A percentile compares a stretch with the other conserved stretches of the same genome.
Conservation (phyloP, 2,329 filamentous ascomycete species). For the Cytospora mali region DNA sequence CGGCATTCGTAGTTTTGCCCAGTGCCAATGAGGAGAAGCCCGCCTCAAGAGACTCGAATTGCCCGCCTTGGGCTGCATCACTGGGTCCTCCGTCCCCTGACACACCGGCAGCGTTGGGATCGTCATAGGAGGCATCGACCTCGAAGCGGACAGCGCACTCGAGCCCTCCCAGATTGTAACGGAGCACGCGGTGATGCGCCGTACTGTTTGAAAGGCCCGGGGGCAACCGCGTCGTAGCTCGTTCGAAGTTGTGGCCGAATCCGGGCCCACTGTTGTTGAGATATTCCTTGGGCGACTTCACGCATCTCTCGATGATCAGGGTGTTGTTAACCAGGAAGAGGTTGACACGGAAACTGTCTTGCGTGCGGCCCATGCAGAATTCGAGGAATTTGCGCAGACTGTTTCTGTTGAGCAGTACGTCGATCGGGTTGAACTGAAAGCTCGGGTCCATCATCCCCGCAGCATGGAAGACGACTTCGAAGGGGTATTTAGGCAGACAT, state of each 20-base stretch:
- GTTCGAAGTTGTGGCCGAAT: constrained; percentile 16
- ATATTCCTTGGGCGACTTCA: neutral
- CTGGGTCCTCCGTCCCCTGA: neutral
- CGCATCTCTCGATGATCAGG: constrained; percentile 16
- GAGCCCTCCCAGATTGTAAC: constrained; percentile 13
- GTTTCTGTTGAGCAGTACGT: constrained; percentile 36
- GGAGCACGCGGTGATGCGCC: constrained; percentile 12
- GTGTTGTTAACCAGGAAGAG: constrained; percentile 10
- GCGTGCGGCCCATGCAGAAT: constrained; percentile 25
- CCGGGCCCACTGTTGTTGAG: neutral
- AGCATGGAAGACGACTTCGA: constrained; percentile 35
- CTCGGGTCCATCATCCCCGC: constrained; percentile 30
- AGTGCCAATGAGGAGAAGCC: neutral
- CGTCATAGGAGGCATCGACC: constrained; percentile 8
- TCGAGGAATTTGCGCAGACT: constrained; percentile 33
- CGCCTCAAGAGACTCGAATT: neutral
- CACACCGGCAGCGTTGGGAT: neutral
- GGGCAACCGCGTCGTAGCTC: neutral
- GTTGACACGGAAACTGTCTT: constrained; percentile 16
- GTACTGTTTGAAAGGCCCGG: neutral
- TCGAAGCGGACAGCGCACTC: constrained; percentile 15
- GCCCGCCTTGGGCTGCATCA: neutral
- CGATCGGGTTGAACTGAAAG: constrained; percentile 34
- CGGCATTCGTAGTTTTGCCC: neutral
- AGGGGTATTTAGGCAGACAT: constrained; percentile 29